These are phyloP conservation scores for Tylopilus sp. DNA, from an alignment of 768 basidiomycete species.

Conservation along the genomic window DNA sequence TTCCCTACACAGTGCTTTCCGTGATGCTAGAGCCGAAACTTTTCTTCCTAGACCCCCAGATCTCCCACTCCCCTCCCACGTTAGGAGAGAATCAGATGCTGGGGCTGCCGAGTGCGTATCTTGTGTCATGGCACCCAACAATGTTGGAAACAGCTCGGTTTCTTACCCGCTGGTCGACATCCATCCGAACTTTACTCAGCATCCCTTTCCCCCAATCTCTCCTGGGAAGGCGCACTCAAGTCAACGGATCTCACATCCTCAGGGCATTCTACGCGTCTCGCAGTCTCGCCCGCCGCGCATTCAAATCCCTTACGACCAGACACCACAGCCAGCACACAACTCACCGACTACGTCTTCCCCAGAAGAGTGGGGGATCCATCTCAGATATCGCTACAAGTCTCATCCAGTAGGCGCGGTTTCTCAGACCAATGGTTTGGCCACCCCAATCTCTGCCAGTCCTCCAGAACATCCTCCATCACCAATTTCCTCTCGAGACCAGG, in stretches of 20 bases:
- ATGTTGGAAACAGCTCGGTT: background rate
- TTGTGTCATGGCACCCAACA: background rate
- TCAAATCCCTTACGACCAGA: slow-evolving; percentile 12
- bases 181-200: background rate
- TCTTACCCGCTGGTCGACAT: background rate
- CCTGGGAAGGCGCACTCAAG: background rate
- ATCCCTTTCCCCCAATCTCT: background rate
- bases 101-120: background rate
- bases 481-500: background rate
- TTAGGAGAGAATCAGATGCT: background rate
- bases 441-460: slow-evolving; percentile 6
- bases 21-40: slow-evolving; percentile 32
- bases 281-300: slow-evolving; percentile 6
- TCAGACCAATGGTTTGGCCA: background rate
- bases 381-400: slow-evolving; percentile 7
- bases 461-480: background rate
- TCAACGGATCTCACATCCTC: slow-evolving; percentile 6
- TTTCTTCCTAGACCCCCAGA: slow-evolving; percentile 24
- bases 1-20: slow-evolving; percentile 29
- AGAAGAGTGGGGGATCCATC: slow-evolving; percentile 12
- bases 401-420: background rate
- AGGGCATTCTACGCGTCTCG: background rate
- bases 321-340: background rate
- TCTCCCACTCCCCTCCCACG: slow-evolving; percentile 21
- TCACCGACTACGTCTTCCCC: slow-evolving; percentile 18